phyloP scores from a whole-genome alignment of 176 grass and related monocot genomes.

The Chloris gayana region DNA sequence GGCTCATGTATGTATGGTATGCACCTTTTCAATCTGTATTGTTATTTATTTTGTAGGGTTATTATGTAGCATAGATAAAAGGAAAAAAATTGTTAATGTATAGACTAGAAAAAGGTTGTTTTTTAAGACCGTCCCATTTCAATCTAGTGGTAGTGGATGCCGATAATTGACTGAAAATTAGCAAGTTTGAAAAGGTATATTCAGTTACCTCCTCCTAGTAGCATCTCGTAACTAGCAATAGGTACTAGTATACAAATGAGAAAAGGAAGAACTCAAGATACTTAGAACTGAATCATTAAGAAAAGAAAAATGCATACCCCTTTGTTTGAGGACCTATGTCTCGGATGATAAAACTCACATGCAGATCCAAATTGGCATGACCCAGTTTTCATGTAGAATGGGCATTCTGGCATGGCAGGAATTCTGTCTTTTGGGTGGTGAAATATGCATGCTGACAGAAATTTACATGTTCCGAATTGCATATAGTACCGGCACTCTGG shows the following conservation, averaged over 20 bases:
- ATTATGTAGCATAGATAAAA: too few species aligned
- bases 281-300: background rate
- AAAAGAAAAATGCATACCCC: constrained; percentile 34
- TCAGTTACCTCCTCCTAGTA: background rate
- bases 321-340: constrained; percentile 11
- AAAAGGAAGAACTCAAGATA: background rate
- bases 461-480: constrained; percentile 59
- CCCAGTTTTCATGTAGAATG: constrained; percentile 46
- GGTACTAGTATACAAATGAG: background rate
- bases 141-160: too few species aligned
- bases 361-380: constrained; percentile 48
- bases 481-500: constrained; percentile 53
- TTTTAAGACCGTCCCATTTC: too few species aligned
- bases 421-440: constrained; percentile 52
- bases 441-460: constrained; percentile 48
- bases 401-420: constrained; percentile 28
- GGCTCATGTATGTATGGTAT: background rate
- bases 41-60: too few species aligned
- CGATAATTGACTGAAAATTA: too few species aligned
- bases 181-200: background rate
- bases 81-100: too few species aligned
- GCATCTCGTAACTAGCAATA: constrained; percentile 7
- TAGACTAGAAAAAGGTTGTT: too few species aligned
- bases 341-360: constrained; percentile 48
- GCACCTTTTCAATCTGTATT: too few species aligned